Evolutionary conservation across 2,329 filamentous ascomycete genomes (phyloP), one percentile per base, ranked within the genome.

Genomic region (Colletotrichum sp.): DNA sequence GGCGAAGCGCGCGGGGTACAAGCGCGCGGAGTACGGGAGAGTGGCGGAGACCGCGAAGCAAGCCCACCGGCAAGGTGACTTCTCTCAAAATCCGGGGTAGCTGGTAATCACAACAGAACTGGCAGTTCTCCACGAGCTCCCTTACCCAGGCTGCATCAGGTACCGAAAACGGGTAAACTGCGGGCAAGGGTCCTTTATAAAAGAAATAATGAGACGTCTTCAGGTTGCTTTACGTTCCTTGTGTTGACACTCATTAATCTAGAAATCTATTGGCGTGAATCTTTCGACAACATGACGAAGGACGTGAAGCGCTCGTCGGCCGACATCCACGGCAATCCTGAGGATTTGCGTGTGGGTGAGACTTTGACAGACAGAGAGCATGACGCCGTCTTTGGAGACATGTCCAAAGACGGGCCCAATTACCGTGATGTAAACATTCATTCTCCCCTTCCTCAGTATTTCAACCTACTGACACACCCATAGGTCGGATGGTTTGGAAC

Each of bases 401-500:
- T 43, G 39, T 43, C 39, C 18, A 43, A 43, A 5, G 39, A 43
- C 39, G 39, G 39, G 18, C 39, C 39, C 6, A 43, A 43, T 43
- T 43, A 43, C 39, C 39, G 39, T 43, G 39, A 43, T 43, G 39
- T 43, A n/a, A 43, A 43, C 39, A 43, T 43, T 39, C 39, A 2
- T 12, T 43, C 39, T 43, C 39, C 5, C 18, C 39, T 10, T n/a
- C 18, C 39, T 43, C 39, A 43, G 39, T 43, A 43, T 43, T 1
- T 43, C 5, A 6, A 9, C 18, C 39, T 43, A 43, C 18, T 43
- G 39, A 43, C 39, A n/a, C 9, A 43, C 1, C 78, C 80, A 24
- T 24, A 84, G 84, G 83, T 86, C 57, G 85, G 85, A 65, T 88
- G 85, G 86, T 63, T 85, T 1, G 86, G 85, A 13, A 86, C 87